These are phyloP conservation scores for Priceomyces castillae DNA, from an alignment of 805 yeast species.

Conservation along the genomic window DNA sequence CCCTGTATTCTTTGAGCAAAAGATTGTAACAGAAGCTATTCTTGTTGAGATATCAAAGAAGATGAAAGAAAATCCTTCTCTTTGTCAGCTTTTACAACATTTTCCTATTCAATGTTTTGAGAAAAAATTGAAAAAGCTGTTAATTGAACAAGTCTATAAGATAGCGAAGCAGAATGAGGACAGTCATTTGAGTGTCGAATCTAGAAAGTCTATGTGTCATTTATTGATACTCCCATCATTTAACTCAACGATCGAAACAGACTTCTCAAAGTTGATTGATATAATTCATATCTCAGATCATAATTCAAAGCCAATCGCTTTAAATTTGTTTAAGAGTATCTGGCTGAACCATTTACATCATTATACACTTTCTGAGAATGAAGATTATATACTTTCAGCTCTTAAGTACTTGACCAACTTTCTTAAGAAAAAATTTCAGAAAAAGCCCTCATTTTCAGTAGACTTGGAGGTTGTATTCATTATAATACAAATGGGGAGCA, in stretches of 20 bases:
- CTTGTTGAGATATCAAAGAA: constrained; percentile 15
- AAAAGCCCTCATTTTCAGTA: background rate
- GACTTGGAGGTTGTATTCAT: constrained; percentile 11
- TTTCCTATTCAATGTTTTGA: constrained; percentile 53
- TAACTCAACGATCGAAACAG: constrained; percentile 50
- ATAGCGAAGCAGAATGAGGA: constrained; percentile 3
- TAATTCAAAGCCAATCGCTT: background rate
- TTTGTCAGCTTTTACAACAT: constrained; percentile 10
- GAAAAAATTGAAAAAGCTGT: constrained; percentile 18
- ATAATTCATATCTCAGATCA: constrained; percentile 13
- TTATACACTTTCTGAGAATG: constrained; percentile 23
- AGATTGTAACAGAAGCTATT: constrained; percentile 30
- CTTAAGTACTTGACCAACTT: background rate
- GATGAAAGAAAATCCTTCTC: constrained; percentile 6
- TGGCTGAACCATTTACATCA: constrained; percentile 44
- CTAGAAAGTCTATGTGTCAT: constrained; percentile 31
- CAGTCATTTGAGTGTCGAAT: constrained; percentile 1
- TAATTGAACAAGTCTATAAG: constrained; percentile 14
- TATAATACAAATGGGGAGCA: constrained; percentile 6
- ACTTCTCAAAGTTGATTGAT: constrained; percentile 22
- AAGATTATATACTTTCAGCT: constrained; percentile 17
- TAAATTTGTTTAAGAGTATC: constrained; percentile 31
- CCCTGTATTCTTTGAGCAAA: constrained; percentile 49
- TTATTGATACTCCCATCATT: constrained; percentile 52
- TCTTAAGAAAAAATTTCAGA: constrained; percentile 4